Conservation (phyloP, 371 early-diverging fungal genomes). For the Haplosporangium sp. region DNA sequence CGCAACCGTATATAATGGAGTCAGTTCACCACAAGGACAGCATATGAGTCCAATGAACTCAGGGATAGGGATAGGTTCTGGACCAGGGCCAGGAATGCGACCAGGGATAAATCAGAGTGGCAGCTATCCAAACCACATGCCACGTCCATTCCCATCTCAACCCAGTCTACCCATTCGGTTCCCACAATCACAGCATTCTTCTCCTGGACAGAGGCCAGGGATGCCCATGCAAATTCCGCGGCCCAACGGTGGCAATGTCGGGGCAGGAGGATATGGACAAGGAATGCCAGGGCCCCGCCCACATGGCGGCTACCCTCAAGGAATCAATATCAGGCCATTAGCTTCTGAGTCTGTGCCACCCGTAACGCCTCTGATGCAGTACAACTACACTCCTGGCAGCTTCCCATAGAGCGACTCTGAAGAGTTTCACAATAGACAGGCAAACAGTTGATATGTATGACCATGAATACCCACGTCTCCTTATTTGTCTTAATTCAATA, state of each 20-base stretch:
- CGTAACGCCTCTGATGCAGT: conserved; percentile 33
- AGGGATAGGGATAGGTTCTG: neutral
- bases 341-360: conserved; percentile 1
- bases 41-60: neutral
- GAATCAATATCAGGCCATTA: neutral
- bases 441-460: neutral
- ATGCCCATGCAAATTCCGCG: conserved; percentile 8
- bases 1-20: conserved; percentile 12
- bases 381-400: conserved; percentile 36
- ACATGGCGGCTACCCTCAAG: neutral
- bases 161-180: neutral
- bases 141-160: neutral
- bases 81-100: conserved; percentile 7
- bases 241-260: neutral
- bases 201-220: neutral
- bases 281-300: neutral
- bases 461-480: neutral
- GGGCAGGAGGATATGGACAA: neutral
- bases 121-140: neutral
- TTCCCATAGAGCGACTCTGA: conserved; percentile 20
- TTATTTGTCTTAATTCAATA: no score
- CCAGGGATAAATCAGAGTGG: neutral
- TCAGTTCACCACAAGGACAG: neutral
- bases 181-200: neutral
- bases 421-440: neutral